phyloP scores from a whole-genome alignment of 495 filamentous ascomycete genomes.

The Penicillium desertorum region DNA sequence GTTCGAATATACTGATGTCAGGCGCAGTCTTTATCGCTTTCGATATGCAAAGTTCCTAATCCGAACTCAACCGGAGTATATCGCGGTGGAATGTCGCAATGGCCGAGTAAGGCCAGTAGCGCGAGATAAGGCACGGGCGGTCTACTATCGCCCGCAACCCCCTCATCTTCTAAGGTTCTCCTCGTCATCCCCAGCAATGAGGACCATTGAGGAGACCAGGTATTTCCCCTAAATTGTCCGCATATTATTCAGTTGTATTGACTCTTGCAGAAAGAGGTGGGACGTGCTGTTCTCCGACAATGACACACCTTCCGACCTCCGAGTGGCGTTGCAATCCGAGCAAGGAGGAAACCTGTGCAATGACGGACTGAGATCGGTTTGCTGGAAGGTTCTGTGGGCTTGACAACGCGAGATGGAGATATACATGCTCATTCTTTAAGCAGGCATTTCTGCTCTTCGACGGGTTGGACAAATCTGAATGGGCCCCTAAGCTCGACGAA shows the following conservation, averaged over 20 bases:
- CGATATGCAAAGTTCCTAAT: neutral
- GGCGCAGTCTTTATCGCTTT: neutral
- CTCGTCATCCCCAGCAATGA: slow-evolving; percentile 46
- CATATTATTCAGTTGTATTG: neutral
- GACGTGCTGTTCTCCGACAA: slow-evolving; percentile 60
- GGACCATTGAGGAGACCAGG: slow-evolving; percentile 63
- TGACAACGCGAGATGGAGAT: neutral
- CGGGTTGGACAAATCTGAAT: slow-evolving; percentile 62
- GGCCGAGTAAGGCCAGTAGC: slow-evolving; percentile 8
- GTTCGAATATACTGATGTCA: neutral
- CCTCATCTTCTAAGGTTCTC: slow-evolving; percentile 8
- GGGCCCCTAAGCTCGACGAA: slow-evolving; percentile 64
- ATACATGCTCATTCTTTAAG: slow-evolving; percentile 16
- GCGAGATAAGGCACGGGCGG: slow-evolving; percentile 25
- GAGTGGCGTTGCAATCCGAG: slow-evolving; percentile 59
- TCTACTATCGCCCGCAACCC: slow-evolving; percentile 25
- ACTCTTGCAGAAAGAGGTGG: slow-evolving; percentile 58
- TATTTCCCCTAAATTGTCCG: slow-evolving; percentile 24
- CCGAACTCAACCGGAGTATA: neutral
- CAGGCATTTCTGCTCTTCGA: slow-evolving; percentile 83
- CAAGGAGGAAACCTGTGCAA: slow-evolving; percentile 59
- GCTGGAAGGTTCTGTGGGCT: slow-evolving; percentile 74
- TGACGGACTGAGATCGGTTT: slow-evolving; percentile 78
- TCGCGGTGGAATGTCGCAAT: slow-evolving; percentile 14
- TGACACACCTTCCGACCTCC: slow-evolving; percentile 62